Conservation (phyloP, 164 flowering plant genomes). For the Liriodendron chinense region DNA sequence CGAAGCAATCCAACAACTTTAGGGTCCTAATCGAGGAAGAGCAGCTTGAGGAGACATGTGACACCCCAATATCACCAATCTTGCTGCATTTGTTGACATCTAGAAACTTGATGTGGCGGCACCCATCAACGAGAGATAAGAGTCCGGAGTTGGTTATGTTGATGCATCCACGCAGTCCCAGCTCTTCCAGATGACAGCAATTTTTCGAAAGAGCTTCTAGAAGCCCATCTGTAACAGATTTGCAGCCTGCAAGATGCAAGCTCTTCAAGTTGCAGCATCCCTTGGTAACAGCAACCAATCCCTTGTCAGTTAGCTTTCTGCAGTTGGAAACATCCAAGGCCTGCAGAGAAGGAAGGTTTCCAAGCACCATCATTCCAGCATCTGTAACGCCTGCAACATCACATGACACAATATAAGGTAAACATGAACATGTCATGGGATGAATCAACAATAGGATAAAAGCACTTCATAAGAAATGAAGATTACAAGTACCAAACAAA, state of each 20-base stretch:
- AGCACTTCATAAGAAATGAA: too few species aligned
- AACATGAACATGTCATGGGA: neutral
- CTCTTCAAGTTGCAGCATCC: conserved; percentile 61
- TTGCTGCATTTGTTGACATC: conserved; percentile 78
- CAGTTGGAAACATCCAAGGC: conserved; percentile 79
- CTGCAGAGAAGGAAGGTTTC: conserved; percentile 53
- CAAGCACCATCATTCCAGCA: conserved; percentile 65
- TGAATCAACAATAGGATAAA: neutral
- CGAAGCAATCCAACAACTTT: conserved; percentile 73
- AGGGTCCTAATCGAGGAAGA: conserved; percentile 56
- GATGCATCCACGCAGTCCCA: conserved; percentile 70
- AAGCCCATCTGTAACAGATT: conserved; percentile 48
- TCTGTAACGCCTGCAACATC: conserved; percentile 74
- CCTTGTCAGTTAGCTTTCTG: conserved; percentile 81
- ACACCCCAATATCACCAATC: conserved; percentile 68
- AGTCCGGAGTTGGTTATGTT: conserved; percentile 73
- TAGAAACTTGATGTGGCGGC: conserved; percentile 47
- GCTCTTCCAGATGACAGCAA: conserved; percentile 60
- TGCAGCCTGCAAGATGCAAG: conserved; percentile 74
- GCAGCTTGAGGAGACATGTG: conserved; percentile 57
- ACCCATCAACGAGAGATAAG: conserved; percentile 58
- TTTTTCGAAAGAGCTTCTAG: conserved; percentile 55
- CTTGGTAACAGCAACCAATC: conserved; percentile 62
- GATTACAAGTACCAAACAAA: neutral
- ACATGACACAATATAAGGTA: neutral